These are phyloP conservation scores for Cladosporium sp. DNA, from an alignment of 2,329 filamentous ascomycete species.

Conservation along the genomic window DNA sequence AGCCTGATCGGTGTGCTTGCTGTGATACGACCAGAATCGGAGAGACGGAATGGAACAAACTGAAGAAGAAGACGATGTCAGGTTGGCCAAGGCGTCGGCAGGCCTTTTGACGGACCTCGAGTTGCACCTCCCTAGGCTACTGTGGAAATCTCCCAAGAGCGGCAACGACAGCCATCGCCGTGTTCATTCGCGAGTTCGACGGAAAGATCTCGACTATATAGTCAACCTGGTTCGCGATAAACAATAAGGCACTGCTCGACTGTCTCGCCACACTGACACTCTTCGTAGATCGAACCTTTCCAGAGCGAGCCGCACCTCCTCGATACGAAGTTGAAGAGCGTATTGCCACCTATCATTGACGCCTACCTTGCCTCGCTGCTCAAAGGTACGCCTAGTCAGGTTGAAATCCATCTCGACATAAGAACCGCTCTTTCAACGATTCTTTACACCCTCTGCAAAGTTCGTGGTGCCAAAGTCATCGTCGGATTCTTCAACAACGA, in stretches of 20 bases:
- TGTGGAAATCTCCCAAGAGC: conserved; percentile 31
- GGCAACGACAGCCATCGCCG: conserved; percentile 19
- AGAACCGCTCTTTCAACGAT: conserved; percentile 70
- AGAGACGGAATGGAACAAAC: conserved; percentile 13
- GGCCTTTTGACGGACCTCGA: conserved; percentile 30
- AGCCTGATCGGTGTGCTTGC: too few species aligned
- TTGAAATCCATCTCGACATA: conserved; percentile 37
- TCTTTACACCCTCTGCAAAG: conserved; percentile 88
- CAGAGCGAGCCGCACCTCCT: conserved; percentile 93
- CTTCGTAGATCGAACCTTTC: conserved; percentile 69
- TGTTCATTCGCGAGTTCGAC: conserved; percentile 35
- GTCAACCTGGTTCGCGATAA: conserved; percentile 34
- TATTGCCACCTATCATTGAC: conserved; percentile 69
- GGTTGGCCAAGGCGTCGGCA: conserved; percentile 40
- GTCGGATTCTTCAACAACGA: conserved; percentile 88
- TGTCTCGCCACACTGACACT: too few species aligned
- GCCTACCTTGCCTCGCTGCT: conserved; percentile 67
- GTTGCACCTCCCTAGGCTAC: conserved; percentile 40
- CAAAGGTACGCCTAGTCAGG: conserved; percentile 17
- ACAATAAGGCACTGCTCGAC: too few species aligned
- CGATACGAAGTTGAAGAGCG: conserved; percentile 71
- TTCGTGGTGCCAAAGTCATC: conserved; percentile 88
- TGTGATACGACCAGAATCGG: too few species aligned
- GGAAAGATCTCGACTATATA: conserved; percentile 37
- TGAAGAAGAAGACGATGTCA: conserved; percentile 43